A percentile compares a stretch with the other conserved stretches of the same genome.
phyloP scores from a whole-genome alignment of 2,329 filamentous ascomycete species.

The Exophiala lecanii-corni region DNA sequence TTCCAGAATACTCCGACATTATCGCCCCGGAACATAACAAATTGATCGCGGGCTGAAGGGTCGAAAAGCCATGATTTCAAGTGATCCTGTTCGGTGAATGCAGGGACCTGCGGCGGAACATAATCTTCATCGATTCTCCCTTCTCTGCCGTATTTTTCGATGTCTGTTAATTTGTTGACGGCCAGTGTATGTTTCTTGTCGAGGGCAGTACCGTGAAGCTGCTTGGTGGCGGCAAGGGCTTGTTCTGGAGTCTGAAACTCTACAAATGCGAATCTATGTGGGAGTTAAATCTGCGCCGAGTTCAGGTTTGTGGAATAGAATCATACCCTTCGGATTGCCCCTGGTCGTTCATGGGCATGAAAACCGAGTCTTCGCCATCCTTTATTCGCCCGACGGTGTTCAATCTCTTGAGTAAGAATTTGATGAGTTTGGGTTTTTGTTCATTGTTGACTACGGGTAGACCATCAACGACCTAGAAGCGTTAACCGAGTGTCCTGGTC shows the following conservation, averaged over 20 bases:
- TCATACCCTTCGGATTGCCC: conserved; percentile 79
- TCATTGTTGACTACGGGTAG: conserved; percentile 85
- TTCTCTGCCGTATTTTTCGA: conserved; percentile 92
- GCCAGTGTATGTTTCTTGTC: conserved; percentile 95
- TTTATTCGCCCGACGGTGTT: conserved; percentile 66
- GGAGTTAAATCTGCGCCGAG: too few relatives aligned
- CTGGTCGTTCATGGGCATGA: conserved; percentile 88
- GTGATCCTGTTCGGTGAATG: conserved; percentile 90
- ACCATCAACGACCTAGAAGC: conserved; percentile 70
- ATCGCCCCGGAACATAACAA: conserved; percentile 88
- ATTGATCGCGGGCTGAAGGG: conserved; percentile 84
- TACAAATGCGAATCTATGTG: conserved; percentile 82
- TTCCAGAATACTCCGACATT: conserved; percentile 97
- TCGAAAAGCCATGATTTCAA: conserved; percentile 90
- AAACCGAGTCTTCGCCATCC: conserved; percentile 79
- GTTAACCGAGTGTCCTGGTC: conserved; percentile 5
- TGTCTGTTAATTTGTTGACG: conserved; percentile 97
- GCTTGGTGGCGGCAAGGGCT: conserved; percentile 81
- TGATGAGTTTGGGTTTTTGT: conserved; percentile 88
- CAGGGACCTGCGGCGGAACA: conserved; percentile 71
- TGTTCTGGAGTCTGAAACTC: conserved; percentile 90
- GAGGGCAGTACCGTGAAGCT: conserved; percentile 78
- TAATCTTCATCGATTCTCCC: conserved; percentile 92
- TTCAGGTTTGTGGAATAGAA: not conserved
- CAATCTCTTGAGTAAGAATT: conserved; percentile 92